These are phyloP conservation scores for Mortierella sp. DNA, from an alignment of 371 early-diverging fungal species.

Conservation along the genomic window DNA sequence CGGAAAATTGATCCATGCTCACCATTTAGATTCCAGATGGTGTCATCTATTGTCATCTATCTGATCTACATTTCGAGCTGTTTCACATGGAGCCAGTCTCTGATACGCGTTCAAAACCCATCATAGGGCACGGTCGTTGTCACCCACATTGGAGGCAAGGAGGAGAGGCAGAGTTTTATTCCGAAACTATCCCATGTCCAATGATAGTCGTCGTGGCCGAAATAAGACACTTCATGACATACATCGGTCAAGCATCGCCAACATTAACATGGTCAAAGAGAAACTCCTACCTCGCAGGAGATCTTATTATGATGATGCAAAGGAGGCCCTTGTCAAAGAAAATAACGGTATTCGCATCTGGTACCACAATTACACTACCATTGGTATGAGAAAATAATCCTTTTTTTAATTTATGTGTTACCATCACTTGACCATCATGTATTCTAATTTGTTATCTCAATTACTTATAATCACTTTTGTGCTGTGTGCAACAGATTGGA, in stretches of 20 bases:
- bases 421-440: neutral
- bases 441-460: neutral
- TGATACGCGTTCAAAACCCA: neutral
- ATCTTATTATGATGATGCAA: constrained; percentile 62
- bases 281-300: constrained; percentile 41
- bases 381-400: constrained; percentile 83
- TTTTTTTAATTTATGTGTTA: neutral
- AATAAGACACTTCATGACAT: constrained; percentile 35
- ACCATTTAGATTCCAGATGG: constrained; percentile 22
- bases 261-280: constrained; percentile 44
- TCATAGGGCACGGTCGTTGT: constrained; percentile 42
- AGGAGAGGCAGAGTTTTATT: constrained; percentile 38
- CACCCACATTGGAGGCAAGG: constrained; percentile 44
- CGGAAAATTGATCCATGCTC: neutral
- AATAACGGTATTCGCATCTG: constrained; percentile 73
- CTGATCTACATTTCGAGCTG: neutral
- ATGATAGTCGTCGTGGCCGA: constrained; percentile 6
- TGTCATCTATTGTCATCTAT: constrained; percentile 24
- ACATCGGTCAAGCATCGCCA: constrained; percentile 47
- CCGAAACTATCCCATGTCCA: constrained; percentile 17
- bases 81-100: neutral
- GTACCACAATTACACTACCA: constrained; percentile 77
- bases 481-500: constrained; percentile 71
- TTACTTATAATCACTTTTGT: neutral
- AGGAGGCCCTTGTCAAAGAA: constrained; percentile 68